Percentiles rank a stretch among this genome's conserved stretches.
These are phyloP conservation scores for Rhodotorula sp. DNA, from an alignment of 1,284 basidiomycete genomes.

Conservation along the genomic window DNA sequence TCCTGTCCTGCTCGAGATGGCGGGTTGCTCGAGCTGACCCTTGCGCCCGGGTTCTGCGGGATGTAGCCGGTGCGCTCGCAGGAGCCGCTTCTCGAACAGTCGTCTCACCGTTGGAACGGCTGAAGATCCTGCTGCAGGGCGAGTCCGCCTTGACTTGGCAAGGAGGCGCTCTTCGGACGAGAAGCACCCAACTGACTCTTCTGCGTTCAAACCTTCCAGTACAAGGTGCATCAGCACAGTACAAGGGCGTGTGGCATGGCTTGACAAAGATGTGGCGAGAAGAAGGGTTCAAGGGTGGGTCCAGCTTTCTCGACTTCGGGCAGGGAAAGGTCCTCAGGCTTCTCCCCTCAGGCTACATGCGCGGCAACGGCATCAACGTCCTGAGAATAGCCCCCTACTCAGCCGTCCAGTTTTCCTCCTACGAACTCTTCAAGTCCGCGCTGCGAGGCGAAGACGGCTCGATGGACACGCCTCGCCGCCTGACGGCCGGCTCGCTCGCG, in stretches of 20 bases:
- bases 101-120: constrained; percentile 43
- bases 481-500: constrained; percentile 42
- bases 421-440: constrained; percentile 49
- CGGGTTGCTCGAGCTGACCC: neutral
- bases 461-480: constrained; percentile 42
- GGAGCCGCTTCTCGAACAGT: constrained; percentile 43
- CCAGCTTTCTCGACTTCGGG: neutral
- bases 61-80: constrained; percentile 41
- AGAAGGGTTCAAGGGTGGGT: constrained; percentile 43
- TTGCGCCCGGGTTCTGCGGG: neutral
- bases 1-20: neutral
- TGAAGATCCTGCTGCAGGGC: constrained; percentile 44
- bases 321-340: too few relatives aligned
- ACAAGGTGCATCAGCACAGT: constrained; percentile 44
- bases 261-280: constrained; percentile 45
- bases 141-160: neutral
- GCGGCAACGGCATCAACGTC: constrained; percentile 43
- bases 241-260: constrained; percentile 39
- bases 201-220: constrained; percentile 18
- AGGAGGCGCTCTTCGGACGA: too few relatives aligned
- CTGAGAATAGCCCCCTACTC: constrained; percentile 45
- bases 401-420: constrained; percentile 49
- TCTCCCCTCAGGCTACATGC: constrained; percentile 30
- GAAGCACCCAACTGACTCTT: neutral
- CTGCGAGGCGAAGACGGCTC: constrained; percentile 27